Evolutionary conservation across 2,329 filamentous ascomycete genomes (phyloP).

Genomic region (Ophiocordyceps sinensis): DNA sequence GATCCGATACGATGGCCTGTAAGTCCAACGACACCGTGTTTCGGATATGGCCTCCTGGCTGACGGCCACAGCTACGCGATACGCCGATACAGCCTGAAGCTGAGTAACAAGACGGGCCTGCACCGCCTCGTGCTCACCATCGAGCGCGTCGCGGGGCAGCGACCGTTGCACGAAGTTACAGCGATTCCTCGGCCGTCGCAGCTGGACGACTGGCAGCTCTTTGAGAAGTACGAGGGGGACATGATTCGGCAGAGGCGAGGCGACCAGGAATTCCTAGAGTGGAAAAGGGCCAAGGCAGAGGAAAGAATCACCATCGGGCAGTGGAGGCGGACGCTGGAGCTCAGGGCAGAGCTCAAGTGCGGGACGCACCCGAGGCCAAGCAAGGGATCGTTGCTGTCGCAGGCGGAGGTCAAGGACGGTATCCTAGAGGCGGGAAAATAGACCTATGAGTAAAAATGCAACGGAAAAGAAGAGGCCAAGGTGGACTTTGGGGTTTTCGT

Average conservation of each 20-base stretch:
- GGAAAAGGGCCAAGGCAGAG: conserved; percentile 21
- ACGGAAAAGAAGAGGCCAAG: too few relatives aligned
- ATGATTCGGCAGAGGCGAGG: conserved; percentile 24
- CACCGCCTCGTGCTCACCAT: conserved; percentile 31
- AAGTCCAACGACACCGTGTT: conserved; percentile 11
- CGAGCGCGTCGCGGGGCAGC: conserved; percentile 27
- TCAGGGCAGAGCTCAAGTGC: conserved; percentile 11
- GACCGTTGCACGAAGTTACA: conserved; percentile 25
- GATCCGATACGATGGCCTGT: conserved; percentile 44
- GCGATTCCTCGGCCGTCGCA: conserved; percentile 37
- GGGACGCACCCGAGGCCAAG: conserved; percentile 2
- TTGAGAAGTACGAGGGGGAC: conserved; percentile 29
- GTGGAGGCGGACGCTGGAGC: conserved; percentile 12
- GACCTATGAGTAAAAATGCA: neutral
- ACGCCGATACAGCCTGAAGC: conserved; percentile 29
- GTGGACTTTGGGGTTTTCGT: too few relatives aligned
- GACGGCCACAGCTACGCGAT: conserved; percentile 29
- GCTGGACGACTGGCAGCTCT: conserved; percentile 40
- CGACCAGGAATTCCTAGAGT: conserved; percentile 23
- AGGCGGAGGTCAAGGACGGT: neutral
- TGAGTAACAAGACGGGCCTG: conserved; percentile 22
- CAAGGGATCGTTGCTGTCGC: conserved; percentile 1
- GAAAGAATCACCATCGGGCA: conserved; percentile 13
- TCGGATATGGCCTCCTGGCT: neutral
- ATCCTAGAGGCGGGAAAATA: neutral